These are phyloP conservation scores for Sugiyamaella sp. DNA, from an alignment of 1,139 yeast genomes.

Conservation along the genomic window DNA sequence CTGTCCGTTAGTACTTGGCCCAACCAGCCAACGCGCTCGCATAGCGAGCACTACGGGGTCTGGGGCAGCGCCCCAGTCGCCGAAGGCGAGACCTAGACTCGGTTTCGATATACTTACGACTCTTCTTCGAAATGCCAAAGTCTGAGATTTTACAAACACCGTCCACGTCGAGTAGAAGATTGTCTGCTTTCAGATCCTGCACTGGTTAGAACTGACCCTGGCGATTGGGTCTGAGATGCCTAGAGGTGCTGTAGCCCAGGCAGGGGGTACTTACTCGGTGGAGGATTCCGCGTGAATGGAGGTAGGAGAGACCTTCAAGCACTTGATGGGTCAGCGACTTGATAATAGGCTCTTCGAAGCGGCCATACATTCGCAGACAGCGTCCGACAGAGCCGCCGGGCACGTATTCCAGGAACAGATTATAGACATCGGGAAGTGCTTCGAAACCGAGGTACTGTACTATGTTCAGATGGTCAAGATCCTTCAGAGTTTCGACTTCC, in stretches of 20 bases:
- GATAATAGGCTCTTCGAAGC: constrained; percentile 78
- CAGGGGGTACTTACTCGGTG: constrained; percentile 57
- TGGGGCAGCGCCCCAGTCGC: no score
- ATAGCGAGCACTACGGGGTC: no score
- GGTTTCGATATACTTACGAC: constrained; percentile 47
- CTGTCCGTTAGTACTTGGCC: constrained; percentile 9
- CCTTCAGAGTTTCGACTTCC: constrained; percentile 93
- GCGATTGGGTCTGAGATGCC: neutral
- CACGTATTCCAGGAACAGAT: constrained; percentile 89
- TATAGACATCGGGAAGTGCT: constrained; percentile 70
- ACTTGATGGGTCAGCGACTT: constrained; percentile 79
- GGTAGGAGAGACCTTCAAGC: constrained; percentile 76
- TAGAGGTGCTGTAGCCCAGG: neutral
- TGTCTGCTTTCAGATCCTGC: constrained; percentile 89
- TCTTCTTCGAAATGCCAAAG: constrained; percentile 91
- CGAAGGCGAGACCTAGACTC: no score
- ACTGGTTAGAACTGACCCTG: constrained; percentile 4
- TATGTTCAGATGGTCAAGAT: constrained; percentile 88
- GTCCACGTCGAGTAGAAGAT: constrained; percentile 81
- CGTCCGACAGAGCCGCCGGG: constrained; percentile 98
- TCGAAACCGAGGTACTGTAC: constrained; percentile 97
- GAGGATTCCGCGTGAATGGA: constrained; percentile 83
- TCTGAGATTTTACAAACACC: constrained; percentile 97
- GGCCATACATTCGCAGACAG: constrained; percentile 79
- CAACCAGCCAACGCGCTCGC: no score